phyloP scores from a whole-genome alignment of 441 rosid species.

The Heliophila coronopifolia region DNA sequence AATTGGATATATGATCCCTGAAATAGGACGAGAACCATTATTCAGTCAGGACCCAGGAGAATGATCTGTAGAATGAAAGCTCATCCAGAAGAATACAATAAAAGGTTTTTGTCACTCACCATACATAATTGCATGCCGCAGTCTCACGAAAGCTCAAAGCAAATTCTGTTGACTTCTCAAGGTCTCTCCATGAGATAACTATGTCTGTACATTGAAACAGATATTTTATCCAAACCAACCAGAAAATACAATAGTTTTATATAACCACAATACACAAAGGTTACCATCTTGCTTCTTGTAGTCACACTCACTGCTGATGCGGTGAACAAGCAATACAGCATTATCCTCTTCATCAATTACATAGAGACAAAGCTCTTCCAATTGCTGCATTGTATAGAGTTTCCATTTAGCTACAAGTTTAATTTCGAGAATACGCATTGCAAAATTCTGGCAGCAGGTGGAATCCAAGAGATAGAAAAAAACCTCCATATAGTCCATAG shows the following conservation, averaged over 20 bases:
- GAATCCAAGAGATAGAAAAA: no score
- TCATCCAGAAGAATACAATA: slow-evolving; percentile 7
- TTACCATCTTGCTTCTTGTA: slow-evolving; percentile 89
- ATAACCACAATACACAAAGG: slow-evolving; percentile 3
- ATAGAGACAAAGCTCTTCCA: slow-evolving; percentile 76
- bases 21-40: slow-evolving; percentile 20
- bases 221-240: slow-evolving; percentile 11
- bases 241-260: neutral
- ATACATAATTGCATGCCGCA: slow-evolving; percentile 87
- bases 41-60: slow-evolving; percentile 3
- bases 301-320: slow-evolving; percentile 73
- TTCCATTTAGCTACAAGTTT: slow-evolving; percentile 9
- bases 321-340: slow-evolving; percentile 83
- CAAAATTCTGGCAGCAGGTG: slow-evolving; percentile 31
- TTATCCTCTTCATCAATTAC: slow-evolving; percentile 93
- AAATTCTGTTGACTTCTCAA: slow-evolving; percentile 77
- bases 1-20: slow-evolving; percentile 87
- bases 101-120: slow-evolving; percentile 40
- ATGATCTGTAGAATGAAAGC: slow-evolving; percentile 4
- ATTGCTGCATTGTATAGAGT: slow-evolving; percentile 57
- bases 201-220: slow-evolving; percentile 51
- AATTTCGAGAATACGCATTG: slow-evolving; percentile 1
- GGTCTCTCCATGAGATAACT: slow-evolving; percentile 97
- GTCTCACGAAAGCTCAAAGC: slow-evolving; percentile 98
- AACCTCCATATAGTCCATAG: slow-evolving; percentile 89